Percentiles rank a stretch among this genome's conserved stretches.
phyloP scores from a whole-genome alignment of 345 rosid species.

The Ricinus communis region DNA sequence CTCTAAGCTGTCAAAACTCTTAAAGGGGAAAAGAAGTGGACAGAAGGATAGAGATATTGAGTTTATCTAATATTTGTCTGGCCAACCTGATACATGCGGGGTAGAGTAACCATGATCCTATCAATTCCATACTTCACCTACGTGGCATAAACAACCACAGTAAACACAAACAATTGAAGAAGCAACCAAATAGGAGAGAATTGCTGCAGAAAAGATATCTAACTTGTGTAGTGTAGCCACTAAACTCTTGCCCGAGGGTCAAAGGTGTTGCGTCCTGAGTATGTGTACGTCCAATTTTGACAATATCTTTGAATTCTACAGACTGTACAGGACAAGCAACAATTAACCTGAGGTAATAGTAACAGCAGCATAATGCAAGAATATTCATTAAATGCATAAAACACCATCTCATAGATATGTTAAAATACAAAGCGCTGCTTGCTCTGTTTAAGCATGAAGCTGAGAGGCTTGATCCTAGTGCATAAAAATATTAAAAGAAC shows the following conservation, averaged over 20 bases:
- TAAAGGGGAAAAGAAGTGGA: not conserved
- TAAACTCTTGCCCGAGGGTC: slow-evolving; percentile 95
- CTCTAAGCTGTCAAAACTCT: slow-evolving; percentile 38
- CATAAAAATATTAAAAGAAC: not conserved
- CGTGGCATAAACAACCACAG: not conserved
- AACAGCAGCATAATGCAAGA: not conserved
- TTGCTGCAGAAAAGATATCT: slow-evolving; percentile 17
- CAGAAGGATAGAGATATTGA: slow-evolving; percentile 12
- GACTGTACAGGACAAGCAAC: slow-evolving; percentile 42
- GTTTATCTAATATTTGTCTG: slow-evolving; percentile 13
- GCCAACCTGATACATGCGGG: slow-evolving; percentile 84
- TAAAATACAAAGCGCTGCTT: not conserved
- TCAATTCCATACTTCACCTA: slow-evolving; percentile 90
- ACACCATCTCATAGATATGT: not conserved
- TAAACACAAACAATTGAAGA: slow-evolving; percentile 3
- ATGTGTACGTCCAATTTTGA: slow-evolving; percentile 94
- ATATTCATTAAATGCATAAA: not conserved
- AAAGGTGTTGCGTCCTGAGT: slow-evolving; percentile 99
- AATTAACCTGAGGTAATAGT: not conserved
- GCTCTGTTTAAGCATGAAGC: not conserved
- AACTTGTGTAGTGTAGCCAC: slow-evolving; percentile 97
- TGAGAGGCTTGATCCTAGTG: not conserved
- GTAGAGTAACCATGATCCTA: slow-evolving; percentile 67
- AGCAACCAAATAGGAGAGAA: not conserved
- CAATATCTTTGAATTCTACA: slow-evolving; percentile 76